Evolutionary conservation across 2,329 filamentous ascomycete genomes (phyloP), one percentile per base, ranked within the genome.

Genomic region (Colletotrichum nymphaeae): DNA sequence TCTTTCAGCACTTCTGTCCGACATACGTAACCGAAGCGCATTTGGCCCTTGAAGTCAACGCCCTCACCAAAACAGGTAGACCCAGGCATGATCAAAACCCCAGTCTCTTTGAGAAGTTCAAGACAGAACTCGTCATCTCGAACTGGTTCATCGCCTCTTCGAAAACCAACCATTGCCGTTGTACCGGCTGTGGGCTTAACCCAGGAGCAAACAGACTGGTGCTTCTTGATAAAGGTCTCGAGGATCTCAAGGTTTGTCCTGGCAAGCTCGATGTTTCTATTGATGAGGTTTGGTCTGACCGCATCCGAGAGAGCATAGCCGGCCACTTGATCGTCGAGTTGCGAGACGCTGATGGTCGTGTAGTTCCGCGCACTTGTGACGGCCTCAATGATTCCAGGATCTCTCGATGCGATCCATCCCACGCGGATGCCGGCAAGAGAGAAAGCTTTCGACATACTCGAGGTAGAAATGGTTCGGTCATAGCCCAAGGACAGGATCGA

Each of bases 391-490:
- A 97, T 86, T 0, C 84, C 83, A 4, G 80, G 78, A 80, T 84
- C 89, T 42, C 90, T 90, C 16, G 92, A 93, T 3, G 93, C 94
- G 70, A 96, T 87, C 95, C 95, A 98, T 28, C 95, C 95, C 1
- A 95, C 83, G 0, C 94, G 91, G 74, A 97, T 92, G 1, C 95
- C 95, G 1, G 94, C 94, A 3, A 98, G 84, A 2, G 93, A 91
- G 82, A 95, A 97, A 0, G 94, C 93, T 83, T 97, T 97, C 26
- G 93, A 96, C 86, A 97, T 90, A n/a, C 93, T 95, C 14, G 94
- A 93, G 0, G 94, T 97, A 11, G 90, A 90, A 32, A 97, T 86
- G n/a, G 89, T 88, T 68, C 91, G 92, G 2, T 88, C 84, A 81
- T 97, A 97, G 46, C 91, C 92, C 57, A 97, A 85, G 0, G 93